Evolutionary conservation across 2,329 filamentous ascomycete genomes (phyloP).

Genomic region (Aspergillus udagawae): DNA sequence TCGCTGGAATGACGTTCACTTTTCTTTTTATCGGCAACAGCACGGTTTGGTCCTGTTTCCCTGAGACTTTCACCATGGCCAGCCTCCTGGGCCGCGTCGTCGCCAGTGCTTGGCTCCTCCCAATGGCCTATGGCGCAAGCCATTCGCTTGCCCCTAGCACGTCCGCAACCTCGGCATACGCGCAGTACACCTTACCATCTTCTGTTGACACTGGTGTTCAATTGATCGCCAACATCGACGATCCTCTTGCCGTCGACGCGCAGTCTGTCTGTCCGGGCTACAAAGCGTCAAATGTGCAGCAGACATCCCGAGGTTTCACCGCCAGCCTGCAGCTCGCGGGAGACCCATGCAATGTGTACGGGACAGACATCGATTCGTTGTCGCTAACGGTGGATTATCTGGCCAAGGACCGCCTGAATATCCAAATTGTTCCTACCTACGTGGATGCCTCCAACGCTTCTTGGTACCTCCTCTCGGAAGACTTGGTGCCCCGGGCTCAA

Average conservation of each 20-base stretch:
- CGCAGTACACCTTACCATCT: slow-evolving; percentile 47
- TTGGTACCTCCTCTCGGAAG: slow-evolving; percentile 64
- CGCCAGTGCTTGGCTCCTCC: slow-evolving; percentile 22
- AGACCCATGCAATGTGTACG: slow-evolving; percentile 66
- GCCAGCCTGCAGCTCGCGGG: slow-evolving; percentile 53
- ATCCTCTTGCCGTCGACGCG: slow-evolving; percentile 60
- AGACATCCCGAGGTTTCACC: slow-evolving; percentile 46
- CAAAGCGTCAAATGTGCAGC: slow-evolving; percentile 48
- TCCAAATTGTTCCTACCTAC: slow-evolving; percentile 66
- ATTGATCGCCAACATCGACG: slow-evolving; percentile 60
- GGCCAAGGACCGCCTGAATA: slow-evolving; percentile 60
- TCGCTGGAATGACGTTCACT: neutral
- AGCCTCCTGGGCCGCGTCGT: slow-evolving; percentile 18
- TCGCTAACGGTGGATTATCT: slow-evolving; percentile 66
- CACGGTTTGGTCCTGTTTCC: neutral
- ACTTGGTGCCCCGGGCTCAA: slow-evolving; percentile 56
- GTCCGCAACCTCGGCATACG: slow-evolving; percentile 15
- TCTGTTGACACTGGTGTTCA: slow-evolving; percentile 44
- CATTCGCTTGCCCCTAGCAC: slow-evolving; percentile 11
- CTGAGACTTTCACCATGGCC: slow-evolving; percentile 18
- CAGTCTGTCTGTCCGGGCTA: slow-evolving; percentile 62
- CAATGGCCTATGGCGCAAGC: slow-evolving; percentile 20
- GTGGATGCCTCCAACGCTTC: slow-evolving; percentile 59
- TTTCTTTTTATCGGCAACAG: neutral
- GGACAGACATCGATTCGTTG: slow-evolving; percentile 66